phyloP scores from a whole-genome alignment of 1,139 yeast species.

The Nakaseomyces uthaithaninus region DNA sequence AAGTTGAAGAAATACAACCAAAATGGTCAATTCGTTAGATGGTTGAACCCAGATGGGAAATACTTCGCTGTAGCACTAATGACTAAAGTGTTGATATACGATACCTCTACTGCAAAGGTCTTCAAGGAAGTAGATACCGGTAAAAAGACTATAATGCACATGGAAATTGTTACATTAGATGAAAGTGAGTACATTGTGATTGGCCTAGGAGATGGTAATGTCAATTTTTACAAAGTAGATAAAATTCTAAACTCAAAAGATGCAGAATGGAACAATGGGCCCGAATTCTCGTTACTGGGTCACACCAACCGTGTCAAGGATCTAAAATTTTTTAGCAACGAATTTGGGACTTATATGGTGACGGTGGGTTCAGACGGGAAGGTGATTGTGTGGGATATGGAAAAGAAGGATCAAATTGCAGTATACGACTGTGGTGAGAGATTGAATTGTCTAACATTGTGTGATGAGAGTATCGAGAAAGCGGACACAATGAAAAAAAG shows the following conservation, averaged over 20 bases:
- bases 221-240: constrained; percentile 48
- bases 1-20: constrained; percentile 69
- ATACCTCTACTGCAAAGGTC: constrained; percentile 56
- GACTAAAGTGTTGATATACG: constrained; percentile 56
- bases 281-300: constrained; percentile 58
- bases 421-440: constrained; percentile 92
- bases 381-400: constrained; percentile 82
- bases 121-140: constrained; percentile 40
- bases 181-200: constrained; percentile 48
- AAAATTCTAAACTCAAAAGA: constrained; percentile 27
- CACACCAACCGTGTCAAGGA: constrained; percentile 84
- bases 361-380: constrained; percentile 91
- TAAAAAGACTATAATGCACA: constrained; percentile 56
- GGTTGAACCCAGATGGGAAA: constrained; percentile 50
- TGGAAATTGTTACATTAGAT: constrained; percentile 44
- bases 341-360: constrained; percentile 46
- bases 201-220: constrained; percentile 68
- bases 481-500: constrained; percentile 64
- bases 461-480: constrained; percentile 74
- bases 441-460: constrained; percentile 72
- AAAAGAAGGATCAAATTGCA: constrained; percentile 67
- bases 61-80: constrained; percentile 68
- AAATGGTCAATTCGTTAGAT: constrained; percentile 57
- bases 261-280: constrained; percentile 33
- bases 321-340: constrained; percentile 46